Evolutionary conservation across 2,329 filamentous ascomycete species (phyloP).

Genomic region (Epichloe gansuensis): DNA sequence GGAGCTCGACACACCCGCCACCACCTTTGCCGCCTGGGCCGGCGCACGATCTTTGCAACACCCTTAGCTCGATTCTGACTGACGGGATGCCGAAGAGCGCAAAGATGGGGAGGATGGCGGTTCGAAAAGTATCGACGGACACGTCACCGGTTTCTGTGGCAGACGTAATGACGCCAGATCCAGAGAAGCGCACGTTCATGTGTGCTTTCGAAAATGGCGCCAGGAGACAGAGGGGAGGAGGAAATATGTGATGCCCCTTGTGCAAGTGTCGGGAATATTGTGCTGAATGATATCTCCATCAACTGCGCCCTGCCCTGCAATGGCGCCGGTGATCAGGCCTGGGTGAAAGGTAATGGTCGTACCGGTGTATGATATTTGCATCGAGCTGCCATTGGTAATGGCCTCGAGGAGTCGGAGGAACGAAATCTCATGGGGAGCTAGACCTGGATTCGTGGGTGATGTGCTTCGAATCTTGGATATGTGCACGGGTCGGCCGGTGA

Average conservation of each 20-base stretch:
- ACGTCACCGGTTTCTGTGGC: slow-evolving; percentile 76
- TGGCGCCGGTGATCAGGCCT: slow-evolving; percentile 78
- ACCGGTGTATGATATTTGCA: slow-evolving; percentile 94
- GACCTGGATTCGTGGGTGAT: slow-evolving; percentile 75
- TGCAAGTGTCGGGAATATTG: slow-evolving; percentile 63
- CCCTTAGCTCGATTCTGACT: slow-evolving; percentile 72
- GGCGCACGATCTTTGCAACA: slow-evolving; percentile 68
- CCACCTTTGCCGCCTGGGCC: slow-evolving; percentile 66
- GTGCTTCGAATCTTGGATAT: slow-evolving; percentile 88
- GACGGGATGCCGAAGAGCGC: slow-evolving; percentile 75
- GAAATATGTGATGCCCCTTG: slow-evolving; percentile 81
- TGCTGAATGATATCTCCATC: slow-evolving; percentile 68
- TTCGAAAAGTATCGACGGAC: slow-evolving; percentile 85
- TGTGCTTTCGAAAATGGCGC: slow-evolving; percentile 88
- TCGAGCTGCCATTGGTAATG: slow-evolving; percentile 86
- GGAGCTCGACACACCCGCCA: slow-evolving; percentile 82
- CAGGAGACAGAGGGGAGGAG: slow-evolving; percentile 79
- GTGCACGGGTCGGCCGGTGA: slow-evolving; percentile 79
- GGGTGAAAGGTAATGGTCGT: slow-evolving; percentile 88
- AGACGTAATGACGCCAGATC: slow-evolving; percentile 84
- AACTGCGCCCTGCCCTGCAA: slow-evolving; percentile 59
- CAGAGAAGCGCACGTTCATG: slow-evolving; percentile 81
- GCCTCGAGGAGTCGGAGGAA: slow-evolving; percentile 89
- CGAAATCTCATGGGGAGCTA: slow-evolving; percentile 86
- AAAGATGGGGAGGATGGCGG: slow-evolving; percentile 81